Percentiles rank a stretch among this genome's conserved stretches.
Conservation (phyloP, 768 basidiomycete species). For the Hortiboletus campestris region DNA sequence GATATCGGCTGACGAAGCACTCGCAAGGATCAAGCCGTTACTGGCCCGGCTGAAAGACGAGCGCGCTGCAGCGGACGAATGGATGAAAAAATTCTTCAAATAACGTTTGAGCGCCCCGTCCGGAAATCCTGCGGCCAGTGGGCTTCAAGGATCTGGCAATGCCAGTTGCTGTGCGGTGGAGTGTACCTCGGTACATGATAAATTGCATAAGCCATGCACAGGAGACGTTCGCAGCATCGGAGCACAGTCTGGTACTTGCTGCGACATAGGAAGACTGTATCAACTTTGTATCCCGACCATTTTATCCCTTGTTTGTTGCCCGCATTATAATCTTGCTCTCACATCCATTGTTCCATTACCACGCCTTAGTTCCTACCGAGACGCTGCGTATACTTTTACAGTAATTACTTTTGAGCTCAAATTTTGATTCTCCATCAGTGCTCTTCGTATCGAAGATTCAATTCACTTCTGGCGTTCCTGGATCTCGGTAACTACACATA, state of each 20-base stretch:
- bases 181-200: conserved; percentile 2
- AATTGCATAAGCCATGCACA: conserved; percentile 5
- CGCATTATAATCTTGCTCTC: conserved; percentile 18
- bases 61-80: conserved; percentile 64
- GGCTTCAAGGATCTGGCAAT: conserved; percentile 2
- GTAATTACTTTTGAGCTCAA: conserved; percentile 22
- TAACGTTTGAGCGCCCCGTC: background rate
- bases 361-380: conserved; percentile 23
- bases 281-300: conserved; percentile 23
- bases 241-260: conserved; percentile 2
- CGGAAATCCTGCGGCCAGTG: background rate
- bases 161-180: conserved; percentile 11
- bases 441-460: conserved; percentile 8
- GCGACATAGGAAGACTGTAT: conserved; percentile 20
- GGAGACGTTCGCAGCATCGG: conserved; percentile 4
- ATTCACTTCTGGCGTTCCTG: conserved; percentile 8
- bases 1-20: conserved; percentile 50
- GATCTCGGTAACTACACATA: conserved; percentile 1
- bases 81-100: conserved; percentile 48
- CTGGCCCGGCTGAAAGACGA: conserved; percentile 63
- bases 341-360: conserved; percentile 18
- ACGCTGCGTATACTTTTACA: conserved; percentile 26
- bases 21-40: conserved; percentile 54
- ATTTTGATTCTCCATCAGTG: conserved; percentile 11
- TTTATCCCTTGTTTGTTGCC: conserved; percentile 15